Conservation (phyloP, 1,139 yeast genomes). For the Hyphopichia wangnamkhiaoensis region DNA sequence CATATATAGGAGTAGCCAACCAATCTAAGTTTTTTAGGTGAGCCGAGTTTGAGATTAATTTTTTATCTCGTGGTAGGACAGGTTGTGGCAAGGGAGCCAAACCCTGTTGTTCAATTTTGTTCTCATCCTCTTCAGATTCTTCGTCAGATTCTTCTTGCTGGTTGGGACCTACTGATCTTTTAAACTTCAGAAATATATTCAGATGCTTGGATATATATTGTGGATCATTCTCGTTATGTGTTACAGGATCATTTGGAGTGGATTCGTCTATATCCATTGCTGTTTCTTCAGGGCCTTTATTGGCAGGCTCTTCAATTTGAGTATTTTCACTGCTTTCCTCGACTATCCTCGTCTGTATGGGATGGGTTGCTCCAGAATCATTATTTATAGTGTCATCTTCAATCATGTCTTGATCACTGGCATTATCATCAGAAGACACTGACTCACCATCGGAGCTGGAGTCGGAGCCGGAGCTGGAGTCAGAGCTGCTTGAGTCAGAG, state of each 20-base stretch:
- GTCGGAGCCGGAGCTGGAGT: no score
- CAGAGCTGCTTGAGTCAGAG: conserved; percentile 7
- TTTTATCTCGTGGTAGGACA: conserved; percentile 53
- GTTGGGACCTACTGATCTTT: conserved; percentile 14
- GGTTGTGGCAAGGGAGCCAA: conserved; percentile 88
- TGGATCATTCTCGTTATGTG: conserved; percentile 15
- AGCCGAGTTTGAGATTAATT: conserved; percentile 39
- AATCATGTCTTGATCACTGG: neutral
- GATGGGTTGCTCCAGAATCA: no score
- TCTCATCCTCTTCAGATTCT: conserved; percentile 9
- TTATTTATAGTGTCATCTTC: no score
- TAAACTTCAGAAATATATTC: conserved; percentile 30
- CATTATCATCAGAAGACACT: no score
- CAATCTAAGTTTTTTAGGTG: conserved; percentile 55
- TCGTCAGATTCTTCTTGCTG: neutral
- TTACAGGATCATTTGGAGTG: conserved; percentile 4
- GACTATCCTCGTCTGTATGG: neutral
- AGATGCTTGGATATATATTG: conserved; percentile 32
- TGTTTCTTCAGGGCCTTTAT: conserved; percentile 6
- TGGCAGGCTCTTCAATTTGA: neutral
- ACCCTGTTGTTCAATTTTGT: conserved; percentile 42
- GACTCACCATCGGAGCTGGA: no score
- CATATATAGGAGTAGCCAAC: conserved; percentile 65
- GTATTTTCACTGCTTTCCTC: neutral
- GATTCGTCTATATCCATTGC: conserved; percentile 7